Evolutionary conservation across 495 filamentous ascomycete species (phyloP).

Genomic region (Sphaerosporella brunnea): DNA sequence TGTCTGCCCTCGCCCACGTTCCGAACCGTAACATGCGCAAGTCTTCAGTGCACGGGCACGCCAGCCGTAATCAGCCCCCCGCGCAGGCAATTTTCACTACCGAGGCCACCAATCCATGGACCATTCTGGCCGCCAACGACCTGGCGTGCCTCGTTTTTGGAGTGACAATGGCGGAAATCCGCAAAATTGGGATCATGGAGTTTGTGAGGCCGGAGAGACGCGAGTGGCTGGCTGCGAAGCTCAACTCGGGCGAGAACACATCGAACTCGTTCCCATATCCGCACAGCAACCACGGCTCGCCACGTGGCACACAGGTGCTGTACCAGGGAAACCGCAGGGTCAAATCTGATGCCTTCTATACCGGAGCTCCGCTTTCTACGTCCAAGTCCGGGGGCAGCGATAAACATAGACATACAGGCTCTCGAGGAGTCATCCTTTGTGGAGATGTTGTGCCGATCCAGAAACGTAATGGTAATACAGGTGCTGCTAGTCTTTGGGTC

Average conservation of each 20-base stretch:
- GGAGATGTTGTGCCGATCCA: conserved; percentile 94
- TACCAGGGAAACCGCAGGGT: conserved; percentile 22
- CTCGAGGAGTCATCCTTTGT: conserved; percentile 79
- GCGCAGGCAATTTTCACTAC: conserved; percentile 96
- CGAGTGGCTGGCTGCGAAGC: conserved; percentile 76
- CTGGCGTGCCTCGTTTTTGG: conserved; percentile 91
- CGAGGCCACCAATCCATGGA: conserved; percentile 73
- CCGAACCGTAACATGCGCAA: conserved; percentile 20
- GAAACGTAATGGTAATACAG: conserved; percentile 80
- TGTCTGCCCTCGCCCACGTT: conserved; percentile 23
- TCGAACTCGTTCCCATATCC: conserved; percentile 28
- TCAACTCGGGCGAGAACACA: conserved; percentile 35
- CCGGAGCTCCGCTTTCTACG: conserved; percentile 17
- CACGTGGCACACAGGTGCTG: conserved; percentile 13
- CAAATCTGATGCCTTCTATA: conserved; percentile 27
- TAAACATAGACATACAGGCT: too few relatives aligned
- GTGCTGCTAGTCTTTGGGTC: conserved; percentile 90
- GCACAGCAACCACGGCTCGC: conserved; percentile 30
- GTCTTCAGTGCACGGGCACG: conserved; percentile 54
- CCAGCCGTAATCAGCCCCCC: conserved; percentile 74
- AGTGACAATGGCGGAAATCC: conserved; percentile 80
- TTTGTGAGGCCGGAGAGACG: conserved; percentile 76
- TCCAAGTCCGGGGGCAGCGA: too few relatives aligned
- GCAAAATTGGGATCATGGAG: conserved; percentile 87
- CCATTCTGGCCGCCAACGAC: conserved; percentile 92